These are phyloP conservation scores for Boletellus ananiceps DNA, from an alignment of 768 basidiomycete genomes.

Conservation along the genomic window DNA sequence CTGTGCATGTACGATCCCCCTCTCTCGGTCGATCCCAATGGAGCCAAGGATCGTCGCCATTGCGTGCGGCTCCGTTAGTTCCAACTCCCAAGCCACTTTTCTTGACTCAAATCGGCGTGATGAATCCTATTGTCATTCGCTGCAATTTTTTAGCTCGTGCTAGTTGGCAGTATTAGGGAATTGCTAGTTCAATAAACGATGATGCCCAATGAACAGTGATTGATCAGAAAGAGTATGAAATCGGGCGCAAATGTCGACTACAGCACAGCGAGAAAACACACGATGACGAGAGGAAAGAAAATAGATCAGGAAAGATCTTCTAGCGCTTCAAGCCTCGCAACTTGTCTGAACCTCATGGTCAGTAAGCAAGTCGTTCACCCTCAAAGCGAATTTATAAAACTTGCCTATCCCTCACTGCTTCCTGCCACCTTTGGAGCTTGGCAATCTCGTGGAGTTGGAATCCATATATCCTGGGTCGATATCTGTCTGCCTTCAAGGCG, in stretches of 20 bases:
- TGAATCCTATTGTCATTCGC: too few species aligned
- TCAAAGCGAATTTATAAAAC: background rate
- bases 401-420: conserved; percentile 83
- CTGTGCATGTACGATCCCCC: too few species aligned
- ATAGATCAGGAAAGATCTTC: conserved; percentile 31
- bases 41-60: too few species aligned
- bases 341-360: conserved; percentile 35
- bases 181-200: background rate
- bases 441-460: conserved; percentile 95
- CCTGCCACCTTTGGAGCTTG: conserved; percentile 93
- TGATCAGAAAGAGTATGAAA: background rate
- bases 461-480: conserved; percentile 92
- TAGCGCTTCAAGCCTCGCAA: conserved; percentile 45
- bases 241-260: conserved; percentile 5
- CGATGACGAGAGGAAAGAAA: background rate
- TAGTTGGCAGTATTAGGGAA: too few species aligned
- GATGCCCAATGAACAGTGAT: background rate
- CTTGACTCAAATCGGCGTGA: too few species aligned
- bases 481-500: conserved; percentile 87
- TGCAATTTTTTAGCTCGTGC: too few species aligned
- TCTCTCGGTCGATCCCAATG: too few species aligned
- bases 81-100: too few species aligned
- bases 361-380: background rate
- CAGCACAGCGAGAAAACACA: conserved; percentile 4
- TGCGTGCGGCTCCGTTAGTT: too few species aligned